Evolutionary conservation across 352 stramenopile species (phyloP).

Genomic region (Phytophthora vignae): DNA sequence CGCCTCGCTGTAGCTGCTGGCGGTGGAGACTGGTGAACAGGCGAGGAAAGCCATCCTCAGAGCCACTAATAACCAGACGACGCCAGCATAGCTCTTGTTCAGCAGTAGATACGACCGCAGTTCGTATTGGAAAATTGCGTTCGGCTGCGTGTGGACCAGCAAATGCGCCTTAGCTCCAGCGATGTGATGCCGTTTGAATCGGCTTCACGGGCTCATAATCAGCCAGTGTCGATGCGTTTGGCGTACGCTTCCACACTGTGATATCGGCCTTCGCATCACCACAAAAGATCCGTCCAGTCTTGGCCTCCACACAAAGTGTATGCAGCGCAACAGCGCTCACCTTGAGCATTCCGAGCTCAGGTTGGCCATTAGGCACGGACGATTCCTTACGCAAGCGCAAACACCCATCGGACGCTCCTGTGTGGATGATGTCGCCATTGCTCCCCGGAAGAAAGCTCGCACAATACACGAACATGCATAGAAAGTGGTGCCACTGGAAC

Average conservation of each 20-base stretch:
- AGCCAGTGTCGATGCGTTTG: not conserved
- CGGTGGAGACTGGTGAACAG: slow-evolving; percentile 67
- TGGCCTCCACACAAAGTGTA: slow-evolving; percentile 57
- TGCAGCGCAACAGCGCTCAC: slow-evolving; percentile 56
- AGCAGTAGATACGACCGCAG: slow-evolving; percentile 76
- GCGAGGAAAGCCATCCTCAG: slow-evolving; percentile 66
- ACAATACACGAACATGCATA: slow-evolving; percentile 75
- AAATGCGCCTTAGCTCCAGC: slow-evolving; percentile 72
- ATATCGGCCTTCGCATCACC: slow-evolving; percentile 59
- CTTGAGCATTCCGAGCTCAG: slow-evolving; percentile 22
- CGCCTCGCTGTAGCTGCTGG: slow-evolving; percentile 44
- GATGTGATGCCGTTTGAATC: slow-evolving; percentile 62
- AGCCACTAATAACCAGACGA: slow-evolving; percentile 64
- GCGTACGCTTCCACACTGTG: slow-evolving; percentile 49
- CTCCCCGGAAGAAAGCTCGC: slow-evolving; percentile 55
- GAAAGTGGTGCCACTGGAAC: slow-evolving; percentile 68
- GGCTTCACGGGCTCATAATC: slow-evolving; percentile 59
- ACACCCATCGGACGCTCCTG: slow-evolving; percentile 60
- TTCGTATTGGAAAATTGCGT: slow-evolving; percentile 75
- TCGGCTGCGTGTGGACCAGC: slow-evolving; percentile 70
- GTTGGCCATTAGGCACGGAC: slow-evolving; percentile 32
- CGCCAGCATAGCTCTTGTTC: slow-evolving; percentile 71
- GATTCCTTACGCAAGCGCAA: slow-evolving; percentile 50
- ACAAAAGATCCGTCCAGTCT: slow-evolving; percentile 59
- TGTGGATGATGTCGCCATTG: slow-evolving; percentile 44